phyloP scores from a whole-genome alignment of 306 rosid genomes.

The Boehmeria nivea region DNA sequence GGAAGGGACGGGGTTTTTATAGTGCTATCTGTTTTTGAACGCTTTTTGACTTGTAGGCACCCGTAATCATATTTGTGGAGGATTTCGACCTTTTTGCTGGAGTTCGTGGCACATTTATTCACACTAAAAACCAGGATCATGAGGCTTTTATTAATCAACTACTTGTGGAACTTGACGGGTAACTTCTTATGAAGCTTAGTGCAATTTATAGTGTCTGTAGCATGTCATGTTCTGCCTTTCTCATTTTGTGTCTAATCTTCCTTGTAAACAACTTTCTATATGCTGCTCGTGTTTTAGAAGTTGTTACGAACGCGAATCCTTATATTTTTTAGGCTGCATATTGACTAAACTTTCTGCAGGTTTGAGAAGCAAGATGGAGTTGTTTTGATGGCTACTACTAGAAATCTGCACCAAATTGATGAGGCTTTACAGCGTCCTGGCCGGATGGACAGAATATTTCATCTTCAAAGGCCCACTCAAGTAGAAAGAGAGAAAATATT shows the following conservation, averaged over 20 bases:
- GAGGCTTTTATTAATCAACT: constrained; percentile 97
- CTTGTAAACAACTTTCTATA: background rate
- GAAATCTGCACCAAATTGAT: constrained; percentile 84
- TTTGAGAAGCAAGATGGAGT: constrained; percentile 99
- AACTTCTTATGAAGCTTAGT: constrained; percentile 16
- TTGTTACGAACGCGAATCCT: no score
- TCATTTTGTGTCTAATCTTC: background rate
- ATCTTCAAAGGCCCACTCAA: constrained; percentile 96
- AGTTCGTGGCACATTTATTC: constrained; percentile 79
- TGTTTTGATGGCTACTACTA: constrained; percentile 96
- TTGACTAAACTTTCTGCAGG: constrained; percentile 36
- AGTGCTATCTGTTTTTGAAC: constrained; percentile 25
- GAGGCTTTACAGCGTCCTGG: constrained; percentile 97
- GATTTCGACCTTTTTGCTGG: constrained; percentile 99
- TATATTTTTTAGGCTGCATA: background rate
- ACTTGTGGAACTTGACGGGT: constrained; percentile 99
- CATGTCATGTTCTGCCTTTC: constrained; percentile 2
- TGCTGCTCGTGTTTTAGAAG: background rate
- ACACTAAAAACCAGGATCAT: constrained; percentile 93
- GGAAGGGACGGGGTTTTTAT: constrained; percentile 2
- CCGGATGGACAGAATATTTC: constrained; percentile 97
- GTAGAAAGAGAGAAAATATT: constrained; percentile 81
- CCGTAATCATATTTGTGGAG: constrained; percentile 94
- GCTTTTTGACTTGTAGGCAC: constrained; percentile 55
- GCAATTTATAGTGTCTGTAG: background rate